Base-by-base conservation (phyloP, 495 filamentous ascomycete genomes). In the Aspergillus sclerotiicarbonarius region DNA sequence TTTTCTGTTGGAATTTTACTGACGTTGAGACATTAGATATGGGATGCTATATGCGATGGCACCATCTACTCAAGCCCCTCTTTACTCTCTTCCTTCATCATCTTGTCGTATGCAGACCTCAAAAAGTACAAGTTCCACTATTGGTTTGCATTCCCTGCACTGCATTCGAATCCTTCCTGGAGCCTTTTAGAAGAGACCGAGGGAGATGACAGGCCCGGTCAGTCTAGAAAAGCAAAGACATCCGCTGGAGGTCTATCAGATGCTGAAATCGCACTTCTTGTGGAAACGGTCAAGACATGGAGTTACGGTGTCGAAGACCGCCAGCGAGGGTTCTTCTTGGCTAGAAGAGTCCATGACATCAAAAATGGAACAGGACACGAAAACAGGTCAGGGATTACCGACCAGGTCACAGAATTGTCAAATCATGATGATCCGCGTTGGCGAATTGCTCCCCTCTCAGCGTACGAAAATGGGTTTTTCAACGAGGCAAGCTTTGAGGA, bases 71-170 rank as follows among this genome's bases (percentile, higher is more conserved):
- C 90, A 10, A 90, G 90, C 31, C 94, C 95, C 12, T 96, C 93
- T 30, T 79, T 98, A 9, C 84, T 98, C 16, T 83, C 91, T 1
- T 92, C 89, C 8, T 98, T 97, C 72, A 75, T 87, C 8, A 84
- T 94, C 43, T 84, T 97, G 46, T 96, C 90, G n/a, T 98, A 90
- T 70, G 93, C 94, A 46, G 91, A 98, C 69, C 79, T 98, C 20
- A 98, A 98, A 75, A 96, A 92, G 67, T 97, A 96, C 74, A 88
- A 82, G 53, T 97, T 98, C 63, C 88, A 86, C 25, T 96, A 96
- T 71, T 92, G 92, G 84, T 96, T 97, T 70, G 94, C 85, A 1
- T 98, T 94, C 67, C 94, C 94, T 15, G 90, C 94, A 45, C 79
- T 98, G 21, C 91, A 92, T 72, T 93, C 95, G 0, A 86, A 92